These are phyloP conservation scores for Apiotrichum porosum DNA, from an alignment of 1,284 basidiomycete species.

Conservation along the genomic window DNA sequence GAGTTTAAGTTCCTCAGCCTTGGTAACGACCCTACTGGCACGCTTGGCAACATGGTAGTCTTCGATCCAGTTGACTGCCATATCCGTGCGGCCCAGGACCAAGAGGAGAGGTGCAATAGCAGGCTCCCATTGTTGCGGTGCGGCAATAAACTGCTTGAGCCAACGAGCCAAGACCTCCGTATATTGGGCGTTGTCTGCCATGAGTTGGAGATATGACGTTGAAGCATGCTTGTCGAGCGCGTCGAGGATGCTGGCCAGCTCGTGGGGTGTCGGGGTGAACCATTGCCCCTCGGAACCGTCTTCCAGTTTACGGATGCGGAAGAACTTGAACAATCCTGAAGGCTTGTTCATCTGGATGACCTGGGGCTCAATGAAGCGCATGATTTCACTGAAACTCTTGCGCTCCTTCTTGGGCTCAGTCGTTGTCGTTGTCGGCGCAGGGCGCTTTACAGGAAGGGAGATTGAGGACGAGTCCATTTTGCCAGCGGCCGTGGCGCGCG, in stretches of 20 bases:
- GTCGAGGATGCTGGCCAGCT: slow-evolving; percentile 26
- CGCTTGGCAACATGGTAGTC: slow-evolving; percentile 22
- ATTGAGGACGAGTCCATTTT: neutral
- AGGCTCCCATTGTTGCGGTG: slow-evolving; percentile 24
- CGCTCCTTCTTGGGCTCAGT: neutral
- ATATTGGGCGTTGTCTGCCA: slow-evolving; percentile 30
- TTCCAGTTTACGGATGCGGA: slow-evolving; percentile 11
- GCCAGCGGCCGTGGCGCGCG: no score
- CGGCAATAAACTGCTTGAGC: slow-evolving; percentile 19
- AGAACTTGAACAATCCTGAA: slow-evolving; percentile 23
- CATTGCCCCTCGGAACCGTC: slow-evolving; percentile 1
- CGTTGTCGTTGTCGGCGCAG: neutral
- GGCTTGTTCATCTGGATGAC: slow-evolving; percentile 16
- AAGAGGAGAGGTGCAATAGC: slow-evolving; percentile 21
- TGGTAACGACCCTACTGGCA: slow-evolving; percentile 10
- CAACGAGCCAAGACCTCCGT: slow-evolving; percentile 20
- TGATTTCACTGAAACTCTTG: no score
- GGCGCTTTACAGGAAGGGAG: neutral
- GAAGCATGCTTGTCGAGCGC: slow-evolving; percentile 20
- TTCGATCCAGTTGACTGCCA: slow-evolving; percentile 27
- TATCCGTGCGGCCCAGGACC: slow-evolving; percentile 34
- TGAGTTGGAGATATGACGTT: slow-evolving; percentile 19
- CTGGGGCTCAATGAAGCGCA: neutral
- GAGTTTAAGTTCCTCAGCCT: slow-evolving; percentile 13
- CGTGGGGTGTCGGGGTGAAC: slow-evolving; percentile 20